Evolutionary conservation across 2,329 filamentous ascomycete genomes (phyloP).

Genomic region (Beauveria pseudobassiana): DNA sequence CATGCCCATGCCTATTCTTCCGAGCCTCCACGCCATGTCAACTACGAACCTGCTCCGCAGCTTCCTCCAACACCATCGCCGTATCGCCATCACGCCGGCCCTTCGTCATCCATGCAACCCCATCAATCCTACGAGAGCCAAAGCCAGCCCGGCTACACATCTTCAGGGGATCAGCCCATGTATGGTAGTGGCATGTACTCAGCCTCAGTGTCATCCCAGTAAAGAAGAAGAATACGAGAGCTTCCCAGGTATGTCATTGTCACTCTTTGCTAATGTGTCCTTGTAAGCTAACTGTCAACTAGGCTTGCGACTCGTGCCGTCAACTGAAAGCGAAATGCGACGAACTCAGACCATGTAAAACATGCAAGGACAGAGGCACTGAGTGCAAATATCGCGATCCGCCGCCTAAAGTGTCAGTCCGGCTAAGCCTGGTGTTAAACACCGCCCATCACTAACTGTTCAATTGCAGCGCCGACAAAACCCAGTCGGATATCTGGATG

Average conservation of each 20-base stretch:
- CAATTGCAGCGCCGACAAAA: slow-evolving; percentile 48
- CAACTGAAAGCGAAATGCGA: slow-evolving; percentile 87
- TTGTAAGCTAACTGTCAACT: background rate
- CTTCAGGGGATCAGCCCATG: slow-evolving; percentile 27
- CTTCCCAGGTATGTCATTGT: slow-evolving; percentile 46
- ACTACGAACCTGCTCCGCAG: slow-evolving; percentile 40
- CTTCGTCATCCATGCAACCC: slow-evolving; percentile 31
- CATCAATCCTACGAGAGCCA: slow-evolving; percentile 31
- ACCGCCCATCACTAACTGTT: slow-evolving; percentile 10
- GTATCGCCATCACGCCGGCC: slow-evolving; percentile 36
- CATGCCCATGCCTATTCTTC: slow-evolving; percentile 28
- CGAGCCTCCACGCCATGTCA: slow-evolving; percentile 46
- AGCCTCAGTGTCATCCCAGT: slow-evolving; percentile 27
- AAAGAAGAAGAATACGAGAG: slow-evolving; percentile 58
- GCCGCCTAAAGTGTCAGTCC: slow-evolving; percentile 76
- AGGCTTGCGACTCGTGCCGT: slow-evolving; percentile 89
- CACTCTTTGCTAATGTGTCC: background rate
- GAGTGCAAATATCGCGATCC: slow-evolving; percentile 86
- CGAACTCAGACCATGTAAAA: slow-evolving; percentile 75
- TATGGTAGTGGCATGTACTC: slow-evolving; percentile 35
- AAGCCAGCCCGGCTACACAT: slow-evolving; percentile 21
- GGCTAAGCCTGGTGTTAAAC: background rate
- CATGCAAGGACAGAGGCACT: slow-evolving; percentile 79
- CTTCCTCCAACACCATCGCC: slow-evolving; percentile 37
- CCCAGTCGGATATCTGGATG: slow-evolving; percentile 53